These are phyloP conservation scores for Puya raimondii DNA, from an alignment of 176 grass and related monocot species.

Conservation along the genomic window DNA sequence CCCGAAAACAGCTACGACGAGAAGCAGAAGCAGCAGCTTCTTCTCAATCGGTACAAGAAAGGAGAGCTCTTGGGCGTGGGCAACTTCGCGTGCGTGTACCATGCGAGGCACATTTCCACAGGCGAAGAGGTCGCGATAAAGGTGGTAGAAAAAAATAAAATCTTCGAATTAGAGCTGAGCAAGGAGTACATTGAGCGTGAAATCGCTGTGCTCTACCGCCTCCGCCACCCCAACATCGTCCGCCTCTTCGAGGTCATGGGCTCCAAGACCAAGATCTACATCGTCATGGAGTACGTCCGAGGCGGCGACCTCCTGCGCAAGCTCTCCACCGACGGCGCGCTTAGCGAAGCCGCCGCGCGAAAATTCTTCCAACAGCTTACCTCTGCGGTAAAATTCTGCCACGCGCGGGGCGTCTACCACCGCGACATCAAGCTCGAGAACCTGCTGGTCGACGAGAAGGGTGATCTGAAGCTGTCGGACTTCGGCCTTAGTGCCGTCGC, in stretches of 20 bases:
- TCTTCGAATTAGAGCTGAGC: not conserved
- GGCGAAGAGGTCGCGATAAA: slow-evolving; percentile 46
- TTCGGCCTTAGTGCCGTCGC: slow-evolving; percentile 14
- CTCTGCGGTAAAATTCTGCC: slow-evolving; percentile 44
- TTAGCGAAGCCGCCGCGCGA: slow-evolving; percentile 34
- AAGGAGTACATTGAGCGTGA: slow-evolving; percentile 5
- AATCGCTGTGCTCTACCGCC: slow-evolving; percentile 7
- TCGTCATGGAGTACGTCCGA: slow-evolving; percentile 57
- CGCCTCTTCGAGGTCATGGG: slow-evolving; percentile 50
- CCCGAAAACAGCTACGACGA: not conserved
- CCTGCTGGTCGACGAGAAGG: slow-evolving; percentile 16
- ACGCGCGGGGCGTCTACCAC: slow-evolving; percentile 24
- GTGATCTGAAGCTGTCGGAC: slow-evolving; percentile 20
- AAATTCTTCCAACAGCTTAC: slow-evolving; percentile 47
- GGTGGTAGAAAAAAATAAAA: slow-evolving; percentile 8
- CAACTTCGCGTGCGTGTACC: slow-evolving; percentile 46
- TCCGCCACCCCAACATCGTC: slow-evolving; percentile 41
- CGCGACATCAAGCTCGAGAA: slow-evolving; percentile 21
- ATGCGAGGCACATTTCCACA: slow-evolving; percentile 24
- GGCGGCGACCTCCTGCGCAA: slow-evolving; percentile 53
- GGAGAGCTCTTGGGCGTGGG: slow-evolving; percentile 47
- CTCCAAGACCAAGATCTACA: slow-evolving; percentile 54
- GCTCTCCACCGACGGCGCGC: slow-evolving; percentile 23
- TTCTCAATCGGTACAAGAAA: slow-evolving; percentile 44
- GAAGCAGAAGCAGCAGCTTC: slow-evolving; percentile 20